Percentiles rank a stretch among this genome's conserved stretches.
These are phyloP conservation scores for Pythium plurisporium DNA, from an alignment of 352 stramenopile genomes.

Conservation along the genomic window DNA sequence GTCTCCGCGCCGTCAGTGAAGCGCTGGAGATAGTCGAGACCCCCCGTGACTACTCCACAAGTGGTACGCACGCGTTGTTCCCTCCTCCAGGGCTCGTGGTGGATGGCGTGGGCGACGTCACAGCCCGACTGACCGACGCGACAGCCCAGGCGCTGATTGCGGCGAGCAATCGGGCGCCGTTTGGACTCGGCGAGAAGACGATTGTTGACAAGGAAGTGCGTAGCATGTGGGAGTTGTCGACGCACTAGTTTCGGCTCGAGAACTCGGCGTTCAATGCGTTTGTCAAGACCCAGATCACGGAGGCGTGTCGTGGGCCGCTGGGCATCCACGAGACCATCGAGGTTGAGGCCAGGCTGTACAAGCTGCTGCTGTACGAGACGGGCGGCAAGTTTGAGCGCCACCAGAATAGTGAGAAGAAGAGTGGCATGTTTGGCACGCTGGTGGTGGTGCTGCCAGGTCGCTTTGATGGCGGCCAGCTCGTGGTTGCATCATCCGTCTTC, in stretches of 20 bases:
- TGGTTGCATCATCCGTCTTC: no score
- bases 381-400: slow-evolving; percentile 39
- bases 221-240: slow-evolving; percentile 20
- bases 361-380: slow-evolving; percentile 44
- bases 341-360: slow-evolving; percentile 30
- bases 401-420: slow-evolving; percentile 46
- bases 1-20: slow-evolving; percentile 5
- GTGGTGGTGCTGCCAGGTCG: slow-evolving; percentile 35
- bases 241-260: slow-evolving; percentile 3
- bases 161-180: slow-evolving; percentile 14
- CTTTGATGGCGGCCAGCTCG: neutral
- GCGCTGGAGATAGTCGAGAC: slow-evolving; percentile 12
- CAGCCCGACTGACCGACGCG: neutral
- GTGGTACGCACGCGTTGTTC: neutral
- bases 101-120: slow-evolving; percentile 2
- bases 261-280: slow-evolving; percentile 16
- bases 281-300: slow-evolving; percentile 9
- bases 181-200: slow-evolving; percentile 16
- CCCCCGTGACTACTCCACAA: slow-evolving; percentile 10
- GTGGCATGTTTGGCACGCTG: slow-evolving; percentile 47
- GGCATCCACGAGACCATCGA: slow-evolving; percentile 2
- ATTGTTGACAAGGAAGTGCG: slow-evolving; percentile 15
- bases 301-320: slow-evolving; percentile 2
- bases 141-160: slow-evolving; percentile 3
- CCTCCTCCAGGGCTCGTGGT: slow-evolving; percentile 3